Evolutionary conservation across 495 filamentous ascomycete species (phyloP), one percentile per base, ranked within the genome.

Genomic region (Penicillium riverlandense): DNA sequence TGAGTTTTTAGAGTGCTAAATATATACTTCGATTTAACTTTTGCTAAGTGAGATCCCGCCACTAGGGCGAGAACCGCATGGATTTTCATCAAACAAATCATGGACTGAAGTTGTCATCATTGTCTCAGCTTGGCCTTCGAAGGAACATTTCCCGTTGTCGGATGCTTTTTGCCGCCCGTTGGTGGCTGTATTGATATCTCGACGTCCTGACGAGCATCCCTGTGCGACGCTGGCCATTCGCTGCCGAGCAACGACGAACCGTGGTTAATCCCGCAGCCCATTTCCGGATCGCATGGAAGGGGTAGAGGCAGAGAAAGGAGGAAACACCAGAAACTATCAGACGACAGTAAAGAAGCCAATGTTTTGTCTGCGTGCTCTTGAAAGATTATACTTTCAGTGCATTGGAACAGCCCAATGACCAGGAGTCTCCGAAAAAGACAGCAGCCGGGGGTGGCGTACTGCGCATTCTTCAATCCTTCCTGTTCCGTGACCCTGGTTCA

Each of bases 271-370:
- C 39, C 53, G 44, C 27, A 14, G 15, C 44, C 43, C 41, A 53
- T 60, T 41, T 22, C 32, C 38, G 31, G 49, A 41, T 44, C 57
- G 54, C 54, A 53, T 41, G 52, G 49, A 52, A 48, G 48, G 16
- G 13, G 29, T 15, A 34, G 16, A 38, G 37, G 13, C 12, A 8
- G 38, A 31, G 28, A 40, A 29, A 6, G 29, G 29, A 40, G 27
- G 33, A 38, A 29, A 36, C 29, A 40, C 45, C 31, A 36, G 36
- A 14, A 40, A 45, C 28, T n/a, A 15, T 37, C 7, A 50, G 29
- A 13, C 29, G 40, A 49, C 35, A 37, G 40, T 33, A n/a, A 14
- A 41, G 29, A 14, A 13, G 9, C 43, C 37, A 22, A 38, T 16
- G 16, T 41, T 45, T 40, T 35, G 41, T 31, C 32, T 47, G 29